Evolutionary conservation across 129 eudicot species (phyloP).

Genomic region (Flaveria linearis): DNA sequence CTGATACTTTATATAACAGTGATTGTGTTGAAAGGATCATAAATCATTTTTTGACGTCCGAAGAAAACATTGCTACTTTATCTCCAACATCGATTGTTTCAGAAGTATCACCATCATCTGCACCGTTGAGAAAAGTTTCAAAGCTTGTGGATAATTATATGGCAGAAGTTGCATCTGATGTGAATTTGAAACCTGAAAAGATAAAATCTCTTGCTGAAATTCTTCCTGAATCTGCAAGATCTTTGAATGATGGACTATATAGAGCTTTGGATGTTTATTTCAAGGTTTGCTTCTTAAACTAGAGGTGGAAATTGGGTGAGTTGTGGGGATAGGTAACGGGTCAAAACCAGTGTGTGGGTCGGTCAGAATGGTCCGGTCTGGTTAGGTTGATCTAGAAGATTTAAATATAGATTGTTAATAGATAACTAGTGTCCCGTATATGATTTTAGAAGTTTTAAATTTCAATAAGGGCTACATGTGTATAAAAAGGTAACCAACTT

Average conservation of each 20-base stretch:
- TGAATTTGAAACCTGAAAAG: constrained; percentile 81
- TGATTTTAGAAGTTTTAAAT: neutral
- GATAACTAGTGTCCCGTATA: neutral
- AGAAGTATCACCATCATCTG: constrained; percentile 59
- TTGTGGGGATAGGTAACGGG: neutral
- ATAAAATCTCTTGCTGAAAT: constrained; percentile 65
- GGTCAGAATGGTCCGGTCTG: neutral
- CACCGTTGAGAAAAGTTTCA: constrained; percentile 73
- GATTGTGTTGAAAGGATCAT: constrained; percentile 80
- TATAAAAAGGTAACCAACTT: neutral
- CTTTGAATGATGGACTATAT: constrained; percentile 84
- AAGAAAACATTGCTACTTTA: constrained; percentile 39
- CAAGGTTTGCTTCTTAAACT: constrained; percentile 52
- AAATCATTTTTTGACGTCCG: constrained; percentile 57
- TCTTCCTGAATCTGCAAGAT: constrained; percentile 90
- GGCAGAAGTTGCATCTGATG: constrained; percentile 94
- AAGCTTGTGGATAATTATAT: constrained; percentile 73
- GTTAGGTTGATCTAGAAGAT: constrained; percentile 16
- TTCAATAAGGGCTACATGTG: neutral
- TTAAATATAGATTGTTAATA: neutral
- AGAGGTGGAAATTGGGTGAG: neutral
- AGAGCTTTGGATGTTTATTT: constrained; percentile 87
- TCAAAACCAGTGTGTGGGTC: neutral
- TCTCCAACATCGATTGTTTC: constrained; percentile 55
- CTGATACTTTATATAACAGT: constrained; percentile 77